A percentile compares a stretch with the other conserved stretches of the same genome.
Conservation (phyloP, 306 rosid genomes). For the Cucurbita ficifolia region DNA sequence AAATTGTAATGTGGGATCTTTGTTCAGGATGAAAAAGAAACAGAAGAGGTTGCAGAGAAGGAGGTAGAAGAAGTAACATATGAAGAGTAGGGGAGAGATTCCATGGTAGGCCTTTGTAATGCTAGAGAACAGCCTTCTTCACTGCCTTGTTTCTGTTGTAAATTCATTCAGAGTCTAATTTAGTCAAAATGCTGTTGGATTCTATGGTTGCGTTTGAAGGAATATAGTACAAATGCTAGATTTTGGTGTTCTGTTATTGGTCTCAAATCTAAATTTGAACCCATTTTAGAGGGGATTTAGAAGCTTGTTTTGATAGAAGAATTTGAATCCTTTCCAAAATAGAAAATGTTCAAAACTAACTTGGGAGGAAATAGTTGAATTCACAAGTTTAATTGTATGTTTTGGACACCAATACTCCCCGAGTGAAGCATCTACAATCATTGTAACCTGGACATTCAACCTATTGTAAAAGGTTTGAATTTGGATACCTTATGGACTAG, state of each 20-base stretch:
- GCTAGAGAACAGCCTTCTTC: neutral
- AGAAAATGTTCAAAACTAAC: too few species aligned
- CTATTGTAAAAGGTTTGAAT: too few species aligned
- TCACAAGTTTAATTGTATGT: too few species aligned
- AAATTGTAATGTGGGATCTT: neutral
- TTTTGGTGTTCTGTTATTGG: neutral
- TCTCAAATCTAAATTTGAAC: neutral
- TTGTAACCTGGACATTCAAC: too few species aligned
- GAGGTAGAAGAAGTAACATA: slow-evolving; percentile 27
- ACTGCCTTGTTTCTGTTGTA: neutral
- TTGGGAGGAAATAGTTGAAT: too few species aligned
- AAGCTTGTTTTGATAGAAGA: too few species aligned
- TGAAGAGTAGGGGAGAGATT: slow-evolving; percentile 28
- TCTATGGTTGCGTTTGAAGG: neutral
- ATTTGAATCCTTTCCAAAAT: too few species aligned
- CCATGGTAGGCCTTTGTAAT: neutral
- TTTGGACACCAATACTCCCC: too few species aligned
- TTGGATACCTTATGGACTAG: too few species aligned
- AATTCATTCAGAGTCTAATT: neutral
- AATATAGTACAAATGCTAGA: neutral
- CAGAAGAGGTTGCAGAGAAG: neutral
- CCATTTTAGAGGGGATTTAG: too few species aligned
- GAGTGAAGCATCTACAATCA: too few species aligned
- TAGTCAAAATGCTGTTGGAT: neutral
- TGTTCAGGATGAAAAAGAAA: slow-evolving; percentile 31